Conservation (phyloP, 257 asterid genomes). For the Penstemon barbatus region DNA sequence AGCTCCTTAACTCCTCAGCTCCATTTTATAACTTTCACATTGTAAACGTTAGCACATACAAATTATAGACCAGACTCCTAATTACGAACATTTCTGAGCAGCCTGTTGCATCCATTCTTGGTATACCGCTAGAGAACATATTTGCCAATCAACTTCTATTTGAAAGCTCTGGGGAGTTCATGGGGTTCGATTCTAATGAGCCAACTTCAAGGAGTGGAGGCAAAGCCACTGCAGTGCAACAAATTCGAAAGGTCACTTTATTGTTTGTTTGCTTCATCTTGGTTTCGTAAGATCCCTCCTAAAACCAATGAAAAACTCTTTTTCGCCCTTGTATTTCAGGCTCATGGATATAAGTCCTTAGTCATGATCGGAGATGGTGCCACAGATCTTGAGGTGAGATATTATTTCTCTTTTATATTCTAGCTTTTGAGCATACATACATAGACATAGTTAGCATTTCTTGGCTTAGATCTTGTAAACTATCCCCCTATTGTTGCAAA, state of each 20-base stretch:
- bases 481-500: neutral
- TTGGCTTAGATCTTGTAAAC: neutral
- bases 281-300: slow-evolving; percentile 16
- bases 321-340: slow-evolving; percentile 40
- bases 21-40: too few relatives aligned
- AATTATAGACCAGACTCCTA: slow-evolving; percentile 12
- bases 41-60: neutral
- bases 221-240: slow-evolving; percentile 83
- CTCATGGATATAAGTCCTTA: slow-evolving; percentile 54
- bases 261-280: slow-evolving; percentile 1
- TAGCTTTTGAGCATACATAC: neutral
- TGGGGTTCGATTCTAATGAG: slow-evolving; percentile 72
- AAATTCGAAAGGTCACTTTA: slow-evolving; percentile 65
- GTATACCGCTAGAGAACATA: slow-evolving; percentile 66
- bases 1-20: too few relatives aligned
- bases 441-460: neutral
- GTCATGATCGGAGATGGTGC: slow-evolving; percentile 99
- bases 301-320: neutral
- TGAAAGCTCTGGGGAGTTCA: slow-evolving; percentile 75
- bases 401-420: neutral
- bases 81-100: slow-evolving; percentile 30
- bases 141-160: slow-evolving; percentile 80
- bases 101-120: slow-evolving; percentile 86
- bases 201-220: slow-evolving; percentile 95
- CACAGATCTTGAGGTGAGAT: slow-evolving; percentile 88